phyloP scores from a whole-genome alignment of 2,329 filamentous ascomycete genomes.

The Lanzia echinophila region DNA sequence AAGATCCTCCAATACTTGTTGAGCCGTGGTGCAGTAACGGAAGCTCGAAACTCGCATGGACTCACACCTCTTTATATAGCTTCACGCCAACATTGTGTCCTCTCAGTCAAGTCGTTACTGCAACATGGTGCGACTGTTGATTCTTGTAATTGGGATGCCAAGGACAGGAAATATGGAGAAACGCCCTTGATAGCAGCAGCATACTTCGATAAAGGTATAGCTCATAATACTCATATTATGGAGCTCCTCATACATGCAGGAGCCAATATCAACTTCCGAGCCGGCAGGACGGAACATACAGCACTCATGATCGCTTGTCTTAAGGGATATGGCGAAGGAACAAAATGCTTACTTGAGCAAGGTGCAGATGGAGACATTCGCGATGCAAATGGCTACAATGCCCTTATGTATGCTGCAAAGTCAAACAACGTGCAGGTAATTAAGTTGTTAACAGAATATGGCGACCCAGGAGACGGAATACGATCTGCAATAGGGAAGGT shows the following conservation, averaged over 20 bases:
- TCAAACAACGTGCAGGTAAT: conserved; percentile 1
- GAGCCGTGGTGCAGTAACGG: conserved; percentile 5
- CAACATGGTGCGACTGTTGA: conserved; percentile 1
- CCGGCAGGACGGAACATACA: conserved; percentile 1
- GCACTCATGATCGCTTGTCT: conserved; percentile 7
- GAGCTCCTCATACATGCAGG: conserved; percentile 7
- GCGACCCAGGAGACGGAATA: neutral
- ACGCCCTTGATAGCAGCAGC: conserved; percentile 9
- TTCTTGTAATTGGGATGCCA: conserved; percentile 6
- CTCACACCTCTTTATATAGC: conserved; percentile 9
- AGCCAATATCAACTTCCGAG: conserved; percentile 3
- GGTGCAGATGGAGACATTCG: neutral
- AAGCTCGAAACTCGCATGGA: conserved; percentile 5
- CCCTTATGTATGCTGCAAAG: conserved; percentile 8
- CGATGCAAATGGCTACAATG: conserved; percentile 3
- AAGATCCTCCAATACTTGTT: conserved; percentile 1
- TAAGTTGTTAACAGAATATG: conserved; percentile 2
- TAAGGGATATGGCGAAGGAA: conserved; percentile 5
- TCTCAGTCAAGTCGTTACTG: conserved; percentile 3
- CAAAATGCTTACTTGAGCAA: conserved; percentile 6
- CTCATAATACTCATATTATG: conserved; percentile 7
- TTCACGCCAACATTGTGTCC: conserved; percentile 6
- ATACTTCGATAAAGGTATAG: conserved; percentile 7
- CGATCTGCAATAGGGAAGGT: conserved; percentile 2
- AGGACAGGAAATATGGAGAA: conserved; percentile 8